Base-by-base conservation (phyloP, 179 eudicot species). In the Amaranthus tricolor region DNA sequence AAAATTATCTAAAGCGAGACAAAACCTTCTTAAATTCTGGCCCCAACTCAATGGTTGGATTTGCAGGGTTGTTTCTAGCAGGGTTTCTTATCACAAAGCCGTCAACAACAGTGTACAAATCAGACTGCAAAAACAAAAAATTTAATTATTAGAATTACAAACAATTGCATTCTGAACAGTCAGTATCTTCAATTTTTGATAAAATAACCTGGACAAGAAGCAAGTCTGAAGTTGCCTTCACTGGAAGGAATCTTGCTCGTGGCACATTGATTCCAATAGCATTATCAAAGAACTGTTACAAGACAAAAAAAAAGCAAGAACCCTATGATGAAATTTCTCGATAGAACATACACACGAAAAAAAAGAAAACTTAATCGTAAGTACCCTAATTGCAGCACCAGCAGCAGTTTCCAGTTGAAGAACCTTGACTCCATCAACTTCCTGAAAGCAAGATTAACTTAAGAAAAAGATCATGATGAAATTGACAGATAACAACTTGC, bases 371-470 rank as follows among this genome's bases (percentile, higher is more conserved):
- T 47, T 10, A 51, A 50, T 11, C 31, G 63, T n/a, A 5, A 59
- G 20, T 89, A 93, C 99, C 96, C 72, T 89, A 67, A 96, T 96
- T 74, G 99, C 99, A 77, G 99, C 98, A 74, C 99, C 99, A 71
- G 98, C 99, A 78, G 98, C 99, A 57, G 97, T 96, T 87, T 96
- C 99, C 71, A 96, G 88, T 81, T 96, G 99, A 85, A 96, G 98
- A 88, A 96, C 96, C 86, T 96, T 93, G 73, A 93, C 73, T 13
- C 98, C 99, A 56, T 88, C 84, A n/a, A 96, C 98, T 86, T 96
- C 99, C 99, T 96, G 85, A 53, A 80, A 82, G 76, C 51, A 60
- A 73, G 72, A 64, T 79, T 21, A 76, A 19, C 72, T 55, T 62
- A 47, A 64, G 48, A 69, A 61, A 85, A 68, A 61, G 78, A 54